Base-by-base conservation (phyloP, 768 basidiomycete species). In the Pleurotus tuber-regium region DNA sequence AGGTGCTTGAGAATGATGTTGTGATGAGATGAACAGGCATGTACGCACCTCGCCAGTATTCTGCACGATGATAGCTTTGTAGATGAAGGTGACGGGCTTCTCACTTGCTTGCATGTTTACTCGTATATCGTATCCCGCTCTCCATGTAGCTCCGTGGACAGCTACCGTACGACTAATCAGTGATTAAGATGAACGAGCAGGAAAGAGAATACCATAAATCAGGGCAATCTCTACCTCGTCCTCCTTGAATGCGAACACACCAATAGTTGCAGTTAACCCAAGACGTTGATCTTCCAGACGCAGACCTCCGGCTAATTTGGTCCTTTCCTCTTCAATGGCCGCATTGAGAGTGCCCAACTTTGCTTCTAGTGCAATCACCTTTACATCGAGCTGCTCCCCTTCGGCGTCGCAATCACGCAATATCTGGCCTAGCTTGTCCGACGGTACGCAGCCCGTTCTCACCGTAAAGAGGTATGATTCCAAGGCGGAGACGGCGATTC, bases 71-170 rank as follows among this genome's bases (percentile, higher is more conserved):
- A 33, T 50, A 0, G 62, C 58, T 39, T 61, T 61, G 35, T 63
- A 63, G 4, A 61, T 51, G 18, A 63, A 50, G 0, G 41, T 59
- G 16, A 59, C 54, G 0, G 58, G 52, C 8, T 56, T 48, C 3
- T 54, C 59, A 28, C 54, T 58, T 10, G 53, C 26, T 25, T 46
- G 39, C 51, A 57, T 59, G 29, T 58, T 54, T 7, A 63, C 62
- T 0, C 62, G 53, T 8, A 63, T 54, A 29, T 63, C 62, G 24
- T 63, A 63, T 18, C 57, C 49, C 1, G 62, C 58, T 2, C 26
- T 52, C 62, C 62, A 63, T 2, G 33, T 55, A 11, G 60, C 60
- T 3, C 23, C 31, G 7, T 43, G 46, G 1, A 63, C 60, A 21
- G 57, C 62, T 63, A 8, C n/a, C 36, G 33, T 14, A 6, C 9